Percentiles rank a stretch among this genome's conserved stretches.
Evolutionary conservation across 148 eudicot genomes (phyloP).

Genomic region (Silene latifolia): DNA sequence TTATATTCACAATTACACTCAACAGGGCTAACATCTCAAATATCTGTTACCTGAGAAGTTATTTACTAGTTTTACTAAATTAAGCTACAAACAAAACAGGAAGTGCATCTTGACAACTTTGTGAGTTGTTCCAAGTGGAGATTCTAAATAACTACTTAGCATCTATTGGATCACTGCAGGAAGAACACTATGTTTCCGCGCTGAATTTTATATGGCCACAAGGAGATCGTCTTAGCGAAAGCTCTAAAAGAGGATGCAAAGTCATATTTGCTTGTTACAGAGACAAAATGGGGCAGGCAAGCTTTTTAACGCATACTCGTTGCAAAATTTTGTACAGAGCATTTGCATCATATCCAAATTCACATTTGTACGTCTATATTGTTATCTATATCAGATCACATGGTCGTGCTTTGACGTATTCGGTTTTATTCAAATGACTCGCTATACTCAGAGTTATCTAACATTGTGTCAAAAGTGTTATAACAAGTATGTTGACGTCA

Average conservation of each 20-base stretch:
- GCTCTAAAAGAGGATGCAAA: conserved; percentile 16
- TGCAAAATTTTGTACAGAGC: neutral
- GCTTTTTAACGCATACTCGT: conserved; percentile 1
- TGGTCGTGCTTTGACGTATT: neutral
- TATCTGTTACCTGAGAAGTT: neutral
- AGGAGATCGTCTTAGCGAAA: conserved; percentile 6
- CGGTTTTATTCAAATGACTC: neutral
- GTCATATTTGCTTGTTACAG: conserved; percentile 26
- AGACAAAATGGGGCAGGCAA: conserved; percentile 26
- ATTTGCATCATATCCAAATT: too few species aligned
- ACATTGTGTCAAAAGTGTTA: too few species aligned
- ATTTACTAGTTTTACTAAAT: too few species aligned
- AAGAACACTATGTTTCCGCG: conserved; percentile 24
- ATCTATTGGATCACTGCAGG: conserved; percentile 11
- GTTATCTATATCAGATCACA: too few species aligned
- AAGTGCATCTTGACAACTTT: neutral
- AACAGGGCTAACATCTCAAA: neutral
- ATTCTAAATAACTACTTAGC: neutral
- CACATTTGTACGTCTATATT: too few species aligned
- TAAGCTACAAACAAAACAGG: too few species aligned
- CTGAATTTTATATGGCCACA: conserved; percentile 29
- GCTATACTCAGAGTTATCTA: neutral
- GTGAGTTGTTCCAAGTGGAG: neutral
- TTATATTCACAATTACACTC: neutral
- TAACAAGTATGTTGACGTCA: too few species aligned